These are phyloP conservation scores for Penicillium sp. DNA, from an alignment of 2,329 filamentous ascomycete genomes.

Conservation along the genomic window DNA sequence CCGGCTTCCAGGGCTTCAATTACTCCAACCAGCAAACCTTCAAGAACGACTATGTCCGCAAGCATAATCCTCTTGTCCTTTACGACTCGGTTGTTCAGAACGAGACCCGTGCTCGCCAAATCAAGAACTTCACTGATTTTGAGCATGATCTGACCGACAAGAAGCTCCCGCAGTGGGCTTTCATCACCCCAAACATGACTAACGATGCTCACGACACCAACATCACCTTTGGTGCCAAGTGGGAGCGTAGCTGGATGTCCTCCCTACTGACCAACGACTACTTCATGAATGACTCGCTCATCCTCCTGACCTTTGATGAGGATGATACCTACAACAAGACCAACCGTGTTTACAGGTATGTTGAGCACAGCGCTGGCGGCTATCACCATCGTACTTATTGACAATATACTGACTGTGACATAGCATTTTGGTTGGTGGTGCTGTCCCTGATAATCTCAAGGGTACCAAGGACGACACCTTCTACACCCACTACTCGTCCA, in stretches of 20 bases:
- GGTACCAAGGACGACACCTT: slow-evolving; percentile 71
- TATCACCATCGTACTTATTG: not conserved
- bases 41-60: slow-evolving; percentile 77
- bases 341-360: slow-evolving; percentile 65
- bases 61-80: slow-evolving; percentile 72
- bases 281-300: slow-evolving; percentile 76
- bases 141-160: slow-evolving; percentile 66
- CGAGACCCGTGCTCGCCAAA: slow-evolving; percentile 63
- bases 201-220: slow-evolving; percentile 75
- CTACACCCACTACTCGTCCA: slow-evolving; percentile 75
- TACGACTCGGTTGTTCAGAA: slow-evolving; percentile 66
- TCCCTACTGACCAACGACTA: slow-evolving; percentile 69
- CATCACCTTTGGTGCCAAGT: slow-evolving; percentile 69
- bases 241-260: slow-evolving; percentile 69
- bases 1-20: slow-evolving; percentile 68
- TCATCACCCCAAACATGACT: slow-evolving; percentile 58
- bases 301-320: slow-evolving; percentile 85
- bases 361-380: not conserved
- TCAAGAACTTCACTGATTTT: slow-evolving; percentile 76
- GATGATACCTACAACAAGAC: slow-evolving; percentile 69
- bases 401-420: slow-evolving; percentile 47
- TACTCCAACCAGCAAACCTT: slow-evolving; percentile 68
- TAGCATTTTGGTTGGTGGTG: slow-evolving; percentile 74
- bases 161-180: slow-evolving; percentile 70
- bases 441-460: slow-evolving; percentile 63